Evolutionary conservation across 306 rosid species (phyloP).

Genomic region (Morella rubra): DNA sequence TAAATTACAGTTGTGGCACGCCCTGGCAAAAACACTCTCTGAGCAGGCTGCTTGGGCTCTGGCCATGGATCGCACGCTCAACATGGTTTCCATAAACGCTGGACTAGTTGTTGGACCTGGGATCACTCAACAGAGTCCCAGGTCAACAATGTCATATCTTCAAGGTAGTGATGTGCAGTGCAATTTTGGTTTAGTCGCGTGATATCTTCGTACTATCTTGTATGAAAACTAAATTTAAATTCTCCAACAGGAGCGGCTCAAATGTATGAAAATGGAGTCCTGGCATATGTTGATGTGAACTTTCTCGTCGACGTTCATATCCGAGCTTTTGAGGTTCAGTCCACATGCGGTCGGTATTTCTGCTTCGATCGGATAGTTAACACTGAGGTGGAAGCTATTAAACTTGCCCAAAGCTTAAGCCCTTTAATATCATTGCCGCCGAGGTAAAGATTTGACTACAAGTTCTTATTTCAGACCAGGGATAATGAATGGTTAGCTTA

Average conservation of each 20-base stretch:
- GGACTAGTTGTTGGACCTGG: conserved; percentile 42
- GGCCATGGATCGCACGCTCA: conserved; percentile 46
- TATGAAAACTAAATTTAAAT: no score
- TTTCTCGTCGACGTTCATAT: conserved; percentile 38
- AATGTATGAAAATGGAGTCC: conserved; percentile 53
- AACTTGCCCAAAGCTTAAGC: conserved; percentile 39
- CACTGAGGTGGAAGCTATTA: conserved; percentile 38
- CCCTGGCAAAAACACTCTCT: conserved; percentile 41
- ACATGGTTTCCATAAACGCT: conserved; percentile 48
- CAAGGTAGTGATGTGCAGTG: conserved; percentile 12
- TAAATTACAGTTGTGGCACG: conserved; percentile 42
- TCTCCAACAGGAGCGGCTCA: conserved; percentile 40
- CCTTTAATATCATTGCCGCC: conserved; percentile 48
- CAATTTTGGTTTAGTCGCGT: neutral
- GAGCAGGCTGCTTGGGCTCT: conserved; percentile 57
- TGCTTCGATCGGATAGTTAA: conserved; percentile 39
- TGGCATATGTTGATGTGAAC: conserved; percentile 38
- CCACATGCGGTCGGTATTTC: conserved; percentile 46
- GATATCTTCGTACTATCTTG: neutral
- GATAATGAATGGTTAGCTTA: neutral
- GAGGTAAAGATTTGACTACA: conserved; percentile 19
- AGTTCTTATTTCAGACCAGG: neutral
- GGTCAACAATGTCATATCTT: conserved; percentile 43
- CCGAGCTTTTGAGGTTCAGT: conserved; percentile 43
- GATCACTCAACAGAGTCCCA: conserved; percentile 35